Base-by-base conservation (phyloP, 2,329 filamentous ascomycete species). In the Cladophialophora chaetospira region DNA sequence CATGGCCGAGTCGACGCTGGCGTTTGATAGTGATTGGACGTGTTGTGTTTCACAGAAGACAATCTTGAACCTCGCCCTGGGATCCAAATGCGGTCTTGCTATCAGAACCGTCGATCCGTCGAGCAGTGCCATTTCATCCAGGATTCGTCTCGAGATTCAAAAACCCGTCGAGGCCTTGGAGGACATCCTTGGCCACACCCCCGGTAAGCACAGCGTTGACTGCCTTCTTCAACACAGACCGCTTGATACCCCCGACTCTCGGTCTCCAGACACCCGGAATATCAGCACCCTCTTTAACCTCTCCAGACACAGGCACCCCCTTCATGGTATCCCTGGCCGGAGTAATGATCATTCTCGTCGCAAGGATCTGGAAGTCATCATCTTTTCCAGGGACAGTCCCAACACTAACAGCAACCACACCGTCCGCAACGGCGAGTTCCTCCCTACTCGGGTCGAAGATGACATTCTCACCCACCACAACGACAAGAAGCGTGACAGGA, bases 371-470 rank as follows among this genome's bases (percentile, higher is more conserved):
- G 55, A 91, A 71, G 1, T 42, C 44, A 1, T 57, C 46, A 5
- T 43, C 43, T 42, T 77, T 45, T 3, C 35, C 35, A 3, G 3
- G 36, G 23, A n/a, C 23, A 28, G 10, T 23, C 11, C 84, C 84
- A 29, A 96, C 82, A 0, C 91, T 96, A 4, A 97, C 83, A 1
- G 93, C 94, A 43, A 97, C 79, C 2, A 94, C 89, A 10, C 87
- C 85, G 68, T 97, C 93, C 1, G 94, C 94, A 3, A 97, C 93
- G 2, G 91, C 89, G 13, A 99, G 85, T 73, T 99, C 94, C 71
- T 97, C 92, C 65, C 87, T 86, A 50, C 85, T 88, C 0, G 94
- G 93, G 71, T 99, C 94, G 75, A 97, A 97, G 63, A 99, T 88
- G 73, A 96, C 87, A 71, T 94, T 97, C 57, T 88, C 81, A 56